Evolutionary conservation across 2,329 filamentous ascomycete species (phyloP), one percentile per base, ranked within the genome.

Genomic region (Fusarium staphyleae): DNA sequence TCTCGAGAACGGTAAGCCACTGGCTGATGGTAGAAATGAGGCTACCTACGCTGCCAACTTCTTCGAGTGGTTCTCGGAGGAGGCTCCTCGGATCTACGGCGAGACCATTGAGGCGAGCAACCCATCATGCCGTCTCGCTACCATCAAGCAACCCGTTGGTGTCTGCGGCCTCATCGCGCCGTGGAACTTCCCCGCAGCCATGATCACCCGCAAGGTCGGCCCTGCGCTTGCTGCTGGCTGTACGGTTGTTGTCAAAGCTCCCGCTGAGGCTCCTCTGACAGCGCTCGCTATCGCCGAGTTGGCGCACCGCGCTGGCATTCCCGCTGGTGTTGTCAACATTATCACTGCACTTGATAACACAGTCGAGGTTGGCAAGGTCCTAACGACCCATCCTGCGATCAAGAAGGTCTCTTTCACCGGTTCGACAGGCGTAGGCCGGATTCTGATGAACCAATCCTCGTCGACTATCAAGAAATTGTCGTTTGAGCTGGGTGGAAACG

Each of bases 201-300:
- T 83, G 81, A 76, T 82, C 42, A 76, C 75, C 10, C 70, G 77
- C 22, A 79, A 79, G 55, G 72, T 73, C 24, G 76, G 74, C 4
- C 74, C 83, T 8, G 84, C 82, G 13, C 76, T 91, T 33, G 88
- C 88, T 28, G 87, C 87, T 22, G 88, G 88, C 29, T 90, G 88
- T 72, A 89, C 87, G 3, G 83, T 90, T 81, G 91, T 97, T 1
- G 86, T 86, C 60, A 97, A 97, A 75, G 88, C 91, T 29, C 91
- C 93, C 2, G 87, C 88, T 30, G 93, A 96, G 77, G 96, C 93
- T 4, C 93, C 93, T 0, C 91, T 93, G 70, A 96, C 91, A 16
- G 86, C 91, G 1, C 87, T 96, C 39, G 93, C 93, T 3, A 75
- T 96, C 22, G 90, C 90, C 2, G 92, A 96, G 74, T 82, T 96